Evolutionary conservation across 179 eudicot species (phyloP), one percentile per base, ranked within the genome.

Genomic region (Drosera spatulata): DNA sequence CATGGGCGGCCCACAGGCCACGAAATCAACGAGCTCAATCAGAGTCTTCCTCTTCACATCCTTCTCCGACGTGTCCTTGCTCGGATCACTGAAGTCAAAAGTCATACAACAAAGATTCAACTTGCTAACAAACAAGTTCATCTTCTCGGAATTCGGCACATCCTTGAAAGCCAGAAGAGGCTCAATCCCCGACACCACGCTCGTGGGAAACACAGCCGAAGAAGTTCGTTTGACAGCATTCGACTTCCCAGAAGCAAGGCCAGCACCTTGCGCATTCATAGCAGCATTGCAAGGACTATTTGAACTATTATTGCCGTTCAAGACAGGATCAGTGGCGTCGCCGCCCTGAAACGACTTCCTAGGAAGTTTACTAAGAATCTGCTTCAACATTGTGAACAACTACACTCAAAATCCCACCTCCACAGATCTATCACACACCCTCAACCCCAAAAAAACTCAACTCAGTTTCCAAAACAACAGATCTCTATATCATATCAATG

Each of bases 181-280:
- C 77, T 88, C 96, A 47, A 85, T 80, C n/a, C 91, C 98, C 0
- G 87, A 74, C 42, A 82, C 83, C 41, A 80, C 79, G 46, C 87
- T 77, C 6, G 91, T 76, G 0, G 98, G 98, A 58, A 91, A 91
- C 53, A 91, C 96, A 0, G 87, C 88, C 0, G 96, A 84, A 7
- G 97, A 83, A 2, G 82, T 82, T 37, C 88, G 75, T 64, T 79
- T 85, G 3, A 65, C 65, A 8, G 77, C 78, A 60, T 68, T 75
- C 47, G 73, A 69, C 69, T 79, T 75, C 66, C 71, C 79, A 14
- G 85, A 65, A 57, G 68, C 79, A 51, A 54, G 64, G 57, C 37
- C 72, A 10, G 73, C 78, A 56, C 61, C 73, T 13, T 69, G 73
- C 9, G 70, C 58, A 45, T 71, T 68, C 37, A 65, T 73, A 53